Conservation (phyloP, 768 basidiomycete genomes). For the Agrocybe praecox region DNA sequence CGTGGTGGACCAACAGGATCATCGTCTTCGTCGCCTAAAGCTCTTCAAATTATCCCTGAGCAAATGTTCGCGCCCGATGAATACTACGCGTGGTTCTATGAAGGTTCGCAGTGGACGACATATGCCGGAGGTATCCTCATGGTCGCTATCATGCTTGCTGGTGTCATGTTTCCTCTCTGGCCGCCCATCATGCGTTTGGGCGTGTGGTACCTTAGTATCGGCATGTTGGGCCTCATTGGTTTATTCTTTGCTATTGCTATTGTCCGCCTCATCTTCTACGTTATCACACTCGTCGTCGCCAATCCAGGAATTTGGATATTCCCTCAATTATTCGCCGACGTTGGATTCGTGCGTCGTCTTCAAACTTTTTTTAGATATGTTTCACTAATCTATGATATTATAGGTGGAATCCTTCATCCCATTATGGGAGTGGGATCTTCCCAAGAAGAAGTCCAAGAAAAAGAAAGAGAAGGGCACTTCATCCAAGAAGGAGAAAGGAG, state of each 20-base stretch:
- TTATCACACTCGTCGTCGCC: conserved; percentile 84
- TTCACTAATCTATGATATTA: neutral
- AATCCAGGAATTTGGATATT: conserved; percentile 99
- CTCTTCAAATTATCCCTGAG: conserved; percentile 77
- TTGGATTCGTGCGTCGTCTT: conserved; percentile 84
- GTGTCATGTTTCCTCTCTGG: conserved; percentile 99
- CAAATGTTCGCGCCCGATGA: conserved; percentile 77
- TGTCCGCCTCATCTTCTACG: conserved; percentile 89
- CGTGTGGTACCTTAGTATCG: conserved; percentile 94
- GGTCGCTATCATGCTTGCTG: conserved; percentile 92
- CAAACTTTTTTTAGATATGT: neutral
- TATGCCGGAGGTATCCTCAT: conserved; percentile 89
- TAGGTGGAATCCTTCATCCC: conserved; percentile 98
- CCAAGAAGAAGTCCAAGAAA: conserved; percentile 75
- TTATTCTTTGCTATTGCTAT: conserved; percentile 91
- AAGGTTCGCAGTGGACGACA: conserved; percentile 91
- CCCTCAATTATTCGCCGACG: conserved; percentile 96
- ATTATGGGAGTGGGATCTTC: conserved; percentile 94
- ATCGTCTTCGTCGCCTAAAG: conserved; percentile 75
- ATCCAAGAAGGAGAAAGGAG: conserved; percentile 10
- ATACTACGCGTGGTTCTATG: conserved; percentile 98
- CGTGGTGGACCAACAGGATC: conserved; percentile 69
- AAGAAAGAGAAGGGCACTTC: conserved; percentile 51
- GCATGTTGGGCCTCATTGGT: conserved; percentile 83
- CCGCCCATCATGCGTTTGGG: conserved; percentile 90